These are phyloP conservation scores for Simplicillium sp. DNA, from an alignment of 2,329 filamentous ascomycete species.

Conservation along the genomic window DNA sequence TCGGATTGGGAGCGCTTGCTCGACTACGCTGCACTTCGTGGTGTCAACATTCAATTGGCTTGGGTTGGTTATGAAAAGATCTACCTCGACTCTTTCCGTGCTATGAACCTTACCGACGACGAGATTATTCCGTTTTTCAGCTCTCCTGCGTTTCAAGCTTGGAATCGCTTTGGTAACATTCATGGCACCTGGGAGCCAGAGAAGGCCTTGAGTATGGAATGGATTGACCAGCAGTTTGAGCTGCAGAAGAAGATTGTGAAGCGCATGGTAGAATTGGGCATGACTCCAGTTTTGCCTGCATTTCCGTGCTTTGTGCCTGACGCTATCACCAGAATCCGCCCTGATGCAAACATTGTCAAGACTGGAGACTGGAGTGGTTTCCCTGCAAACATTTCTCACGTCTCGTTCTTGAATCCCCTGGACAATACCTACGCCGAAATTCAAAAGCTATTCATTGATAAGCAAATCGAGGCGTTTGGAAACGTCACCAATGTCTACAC, in stretches of 20 bases:
- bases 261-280: conserved; percentile 41
- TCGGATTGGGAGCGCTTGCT: conserved; percentile 42
- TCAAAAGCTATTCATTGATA: conserved; percentile 34
- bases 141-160: conserved; percentile 40
- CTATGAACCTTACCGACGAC: conserved; percentile 30
- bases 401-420: conserved; percentile 35
- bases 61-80: conserved; percentile 44
- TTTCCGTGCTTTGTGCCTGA: conserved; percentile 40
- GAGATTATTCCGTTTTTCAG: conserved; percentile 37
- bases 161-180: conserved; percentile 46
- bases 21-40: conserved; percentile 42
- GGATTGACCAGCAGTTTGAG: conserved; percentile 36
- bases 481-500: conserved; percentile 39
- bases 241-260: conserved; percentile 37
- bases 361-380: conserved; percentile 34
- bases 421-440: conserved; percentile 31
- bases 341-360: conserved; percentile 31
- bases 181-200: conserved; percentile 37
- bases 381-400: conserved; percentile 29
- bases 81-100: conserved; percentile 35
- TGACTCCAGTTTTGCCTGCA: conserved; percentile 39
- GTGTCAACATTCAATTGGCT: conserved; percentile 39
- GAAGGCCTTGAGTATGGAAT: conserved; percentile 24
- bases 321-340: conserved; percentile 27
- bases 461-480: conserved; percentile 35